A percentile compares a stretch with the other conserved stretches of the same genome.
These are phyloP conservation scores for Fraxinus pennsylvanica DNA, from an alignment of 257 asterid genomes.

Conservation along the genomic window DNA sequence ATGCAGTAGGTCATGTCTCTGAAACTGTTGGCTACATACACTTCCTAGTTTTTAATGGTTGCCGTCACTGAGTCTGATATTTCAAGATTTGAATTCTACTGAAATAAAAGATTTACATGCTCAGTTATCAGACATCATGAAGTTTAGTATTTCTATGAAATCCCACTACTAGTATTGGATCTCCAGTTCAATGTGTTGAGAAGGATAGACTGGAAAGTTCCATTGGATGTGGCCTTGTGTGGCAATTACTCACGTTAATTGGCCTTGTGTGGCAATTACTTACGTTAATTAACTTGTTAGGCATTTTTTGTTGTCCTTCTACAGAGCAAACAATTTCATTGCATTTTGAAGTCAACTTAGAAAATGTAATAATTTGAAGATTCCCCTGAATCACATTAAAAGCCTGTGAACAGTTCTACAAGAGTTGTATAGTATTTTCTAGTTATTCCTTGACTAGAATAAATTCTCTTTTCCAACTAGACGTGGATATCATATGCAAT, in stretches of 20 bases:
- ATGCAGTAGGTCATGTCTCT: background rate
- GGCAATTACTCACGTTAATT: no score
- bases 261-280: slow-evolving; percentile 39
- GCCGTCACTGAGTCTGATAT: background rate
- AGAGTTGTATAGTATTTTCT: no score
- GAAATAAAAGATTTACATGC: background rate
- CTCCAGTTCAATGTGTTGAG: background rate
- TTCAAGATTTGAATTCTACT: background rate
- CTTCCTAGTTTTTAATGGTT: background rate
- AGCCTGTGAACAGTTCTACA: no score
- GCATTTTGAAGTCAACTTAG: no score
- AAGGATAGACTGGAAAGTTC: background rate
- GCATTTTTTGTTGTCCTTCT: background rate
- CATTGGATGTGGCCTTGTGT: background rate
- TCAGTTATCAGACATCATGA: background rate
- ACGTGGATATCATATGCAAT: no score
- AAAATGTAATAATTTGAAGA: no score
- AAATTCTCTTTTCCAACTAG: no score
- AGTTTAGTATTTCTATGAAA: background rate
- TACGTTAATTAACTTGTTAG: background rate
- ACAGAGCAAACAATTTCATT: no score
- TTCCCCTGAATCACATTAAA: no score
- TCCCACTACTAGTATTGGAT: background rate
- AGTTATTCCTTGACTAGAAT: no score
- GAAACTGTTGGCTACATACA: background rate